Evolutionary conservation across 1,139 yeast species (phyloP), one percentile per base, ranked within the genome.

Genomic region (Casaregolazyma suthepensis): DNA sequence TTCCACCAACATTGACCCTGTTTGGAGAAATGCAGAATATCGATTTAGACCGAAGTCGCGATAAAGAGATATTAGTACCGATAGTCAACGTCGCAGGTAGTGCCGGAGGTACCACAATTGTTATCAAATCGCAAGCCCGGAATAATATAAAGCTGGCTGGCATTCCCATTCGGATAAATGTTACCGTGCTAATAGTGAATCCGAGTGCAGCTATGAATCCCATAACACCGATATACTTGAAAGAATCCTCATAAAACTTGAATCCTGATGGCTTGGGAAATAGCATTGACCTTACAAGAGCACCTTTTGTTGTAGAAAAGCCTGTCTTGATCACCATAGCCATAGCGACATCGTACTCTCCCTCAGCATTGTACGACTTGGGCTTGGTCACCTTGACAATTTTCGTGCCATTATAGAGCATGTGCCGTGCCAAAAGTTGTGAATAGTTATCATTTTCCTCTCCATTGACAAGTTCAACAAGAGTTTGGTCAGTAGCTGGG

Each of bases 81-180:
- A 94, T 93, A 0, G 99, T 90, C 57, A 93, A 74, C 0, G 99
- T 94, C 0, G 99, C 99, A 0, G 99, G 99, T 51, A 93, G 76
- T 0, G 99, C 99, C 0, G 99, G 99, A 1, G 99, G 99, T 1
- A 93, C 96, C 12, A 94, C 99, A 66, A 93, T 90, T 0, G 99
- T 93, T 53, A 93, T 86, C 54, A 93, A 81, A 71, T 93, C 99
- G 57, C 94, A 74, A 0, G 98, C 98, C 62, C 99, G 79, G 54
- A 94, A 74, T 9, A 91, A 76, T 75, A 93, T 93, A 37, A 86
- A 70, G 49, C 75, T 77, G 56, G 79, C 79, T 3, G 86, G 82
- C 48, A 91, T 70, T 0, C 94, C 93, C 62, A 94, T 72, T 62
- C 81, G 75, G 55, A 93, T 78, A 67, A 93, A 94, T 65, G 89